Conservation (phyloP, 106 monocot species). For the Acorus gramineus region DNA sequence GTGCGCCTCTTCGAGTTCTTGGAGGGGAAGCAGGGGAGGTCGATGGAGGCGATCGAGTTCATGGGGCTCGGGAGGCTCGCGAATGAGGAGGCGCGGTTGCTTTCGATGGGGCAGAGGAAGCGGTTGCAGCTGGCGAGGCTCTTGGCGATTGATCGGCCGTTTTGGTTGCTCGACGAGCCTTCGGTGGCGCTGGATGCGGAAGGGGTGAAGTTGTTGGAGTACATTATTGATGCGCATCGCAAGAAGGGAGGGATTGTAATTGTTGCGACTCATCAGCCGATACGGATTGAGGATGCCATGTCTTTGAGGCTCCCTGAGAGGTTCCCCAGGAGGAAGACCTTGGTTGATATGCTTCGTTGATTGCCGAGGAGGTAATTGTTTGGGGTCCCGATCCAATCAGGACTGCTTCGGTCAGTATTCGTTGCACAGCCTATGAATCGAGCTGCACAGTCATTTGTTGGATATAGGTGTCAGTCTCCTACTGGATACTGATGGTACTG, state of each 20-base stretch:
- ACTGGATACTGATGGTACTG: no score
- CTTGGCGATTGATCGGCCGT: slow-evolving; percentile 75
- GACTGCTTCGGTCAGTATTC: no score
- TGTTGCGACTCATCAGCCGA: slow-evolving; percentile 85
- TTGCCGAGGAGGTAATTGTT: background rate
- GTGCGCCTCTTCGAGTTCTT: slow-evolving; percentile 92
- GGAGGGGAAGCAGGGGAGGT: slow-evolving; percentile 72
- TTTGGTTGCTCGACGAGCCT: slow-evolving; percentile 98
- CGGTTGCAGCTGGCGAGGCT: slow-evolving; percentile 78
- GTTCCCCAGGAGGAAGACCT: slow-evolving; percentile 73
- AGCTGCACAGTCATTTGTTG: no score
- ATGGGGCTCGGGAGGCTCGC: slow-evolving; percentile 88
- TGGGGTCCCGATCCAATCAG: no score
- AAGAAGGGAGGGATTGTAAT: slow-evolving; percentile 86
- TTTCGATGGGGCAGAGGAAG: slow-evolving; percentile 97
- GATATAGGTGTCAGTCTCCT: no score
- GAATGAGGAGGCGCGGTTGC: slow-evolving; percentile 90
- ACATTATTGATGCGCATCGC: slow-evolving; percentile 77
- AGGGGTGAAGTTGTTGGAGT: slow-evolving; percentile 68
- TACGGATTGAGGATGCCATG: slow-evolving; percentile 88
- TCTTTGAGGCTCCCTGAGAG: slow-evolving; percentile 61
- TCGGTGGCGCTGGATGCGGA: slow-evolving; percentile 86
- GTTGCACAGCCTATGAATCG: no score
- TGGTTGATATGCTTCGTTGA: slow-evolving; percentile 63
- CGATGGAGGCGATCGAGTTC: slow-evolving; percentile 50